Evolutionary conservation across 2,329 filamentous ascomycete species (phyloP).

Genomic region (Clarireedia monteithiana): DNA sequence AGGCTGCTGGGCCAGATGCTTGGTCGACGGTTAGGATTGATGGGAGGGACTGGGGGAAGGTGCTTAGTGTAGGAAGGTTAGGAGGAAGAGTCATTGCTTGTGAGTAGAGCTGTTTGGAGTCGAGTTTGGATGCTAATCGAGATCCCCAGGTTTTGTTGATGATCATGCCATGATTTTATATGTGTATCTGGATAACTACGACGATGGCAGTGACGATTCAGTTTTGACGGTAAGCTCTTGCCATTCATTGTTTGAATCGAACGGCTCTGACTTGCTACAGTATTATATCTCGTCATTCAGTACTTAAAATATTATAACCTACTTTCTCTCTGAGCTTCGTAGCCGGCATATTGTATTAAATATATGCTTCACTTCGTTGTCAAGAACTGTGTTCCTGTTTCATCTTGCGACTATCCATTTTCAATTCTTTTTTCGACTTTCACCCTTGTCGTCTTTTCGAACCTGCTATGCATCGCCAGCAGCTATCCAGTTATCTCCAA

Average conservation of each 20-base stretch:
- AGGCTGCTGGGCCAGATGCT: conserved; percentile 65
- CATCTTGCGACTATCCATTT: too few relatives aligned
- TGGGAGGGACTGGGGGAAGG: conserved; percentile 86
- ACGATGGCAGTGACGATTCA: conserved; percentile 60
- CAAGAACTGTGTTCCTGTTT: too few relatives aligned
- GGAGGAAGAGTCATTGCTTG: conserved; percentile 92
- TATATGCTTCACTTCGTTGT: too few relatives aligned
- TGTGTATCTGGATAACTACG: conserved; percentile 67
- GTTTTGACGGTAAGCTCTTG: conserved; percentile 61
- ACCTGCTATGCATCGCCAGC: too few relatives aligned
- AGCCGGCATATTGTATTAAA: background rate
- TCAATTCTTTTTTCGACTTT: too few relatives aligned
- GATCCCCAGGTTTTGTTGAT: conserved; percentile 54
- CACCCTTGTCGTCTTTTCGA: too few relatives aligned
- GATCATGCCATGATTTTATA: conserved; percentile 77
- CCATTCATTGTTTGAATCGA: background rate
- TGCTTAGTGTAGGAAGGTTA: conserved; percentile 84
- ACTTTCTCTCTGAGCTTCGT: background rate
- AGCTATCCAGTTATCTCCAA: too few relatives aligned
- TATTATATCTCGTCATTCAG: background rate
- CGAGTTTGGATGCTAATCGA: conserved; percentile 15
- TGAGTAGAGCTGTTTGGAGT: conserved; percentile 31
- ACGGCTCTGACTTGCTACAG: background rate
- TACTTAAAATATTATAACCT: background rate
- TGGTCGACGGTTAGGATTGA: conserved; percentile 91